Conservation (phyloP, 192 early-diverging fungal species). For the Rhizophagus sp. region DNA sequence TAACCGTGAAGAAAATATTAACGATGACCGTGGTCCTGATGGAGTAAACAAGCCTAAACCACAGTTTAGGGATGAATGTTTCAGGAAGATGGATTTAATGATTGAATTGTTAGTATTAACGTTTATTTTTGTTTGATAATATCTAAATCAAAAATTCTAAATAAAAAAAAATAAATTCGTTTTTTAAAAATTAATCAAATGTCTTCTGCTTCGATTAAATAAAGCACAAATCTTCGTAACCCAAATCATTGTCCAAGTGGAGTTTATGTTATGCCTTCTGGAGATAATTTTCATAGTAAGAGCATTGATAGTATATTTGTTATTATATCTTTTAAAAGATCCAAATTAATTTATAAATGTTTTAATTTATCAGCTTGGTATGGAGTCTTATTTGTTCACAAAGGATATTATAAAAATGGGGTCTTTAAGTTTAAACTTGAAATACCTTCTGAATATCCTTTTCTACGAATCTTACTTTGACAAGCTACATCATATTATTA, state of each 20-base stretch:
- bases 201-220: too few relatives aligned
- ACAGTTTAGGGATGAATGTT: conserved; percentile 26
- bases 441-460: conserved; percentile 82
- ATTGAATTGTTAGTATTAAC: conserved; percentile 24
- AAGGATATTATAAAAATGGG: conserved; percentile 86
- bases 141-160: neutral
- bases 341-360: neutral
- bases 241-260: conserved; percentile 84
- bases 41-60: conserved; percentile 16
- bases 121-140: neutral
- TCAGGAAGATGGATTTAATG: conserved; percentile 33
- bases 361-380: conserved; percentile 66
- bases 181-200: neutral
- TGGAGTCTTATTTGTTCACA: conserved; percentile 84
- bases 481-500: neutral
- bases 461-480: neutral
- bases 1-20: neutral
- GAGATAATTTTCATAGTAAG: conserved; percentile 63
- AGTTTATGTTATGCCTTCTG: conserved; percentile 84
- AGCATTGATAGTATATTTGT: neutral
- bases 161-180: neutral
- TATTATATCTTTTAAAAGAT: neutral
- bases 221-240: conserved; percentile 71
- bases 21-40: neutral
- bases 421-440: conserved; percentile 86